Conservation (phyloP, 805 yeast species). For the Zygosaccharomyces gambellarensis region DNA sequence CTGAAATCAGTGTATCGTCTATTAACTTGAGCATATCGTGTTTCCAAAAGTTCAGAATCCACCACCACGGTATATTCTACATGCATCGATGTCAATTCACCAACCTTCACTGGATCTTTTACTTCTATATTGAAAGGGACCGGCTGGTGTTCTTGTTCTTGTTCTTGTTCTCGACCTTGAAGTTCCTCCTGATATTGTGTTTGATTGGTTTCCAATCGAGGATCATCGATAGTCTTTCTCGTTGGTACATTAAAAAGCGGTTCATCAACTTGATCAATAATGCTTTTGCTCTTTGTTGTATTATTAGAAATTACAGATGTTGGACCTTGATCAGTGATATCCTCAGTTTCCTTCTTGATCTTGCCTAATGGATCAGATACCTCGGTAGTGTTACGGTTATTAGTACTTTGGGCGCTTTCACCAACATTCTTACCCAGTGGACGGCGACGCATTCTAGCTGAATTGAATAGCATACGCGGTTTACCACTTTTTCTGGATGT, state of each 20-base stretch:
- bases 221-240: constrained; percentile 10
- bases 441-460: constrained; percentile 44
- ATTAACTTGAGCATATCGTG: constrained; percentile 54
- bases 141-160: constrained; percentile 10
- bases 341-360: constrained; percentile 27
- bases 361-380: constrained; percentile 33
- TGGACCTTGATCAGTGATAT: constrained; percentile 29
- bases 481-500: constrained; percentile 38
- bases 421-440: constrained; percentile 12
- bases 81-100: constrained; percentile 84
- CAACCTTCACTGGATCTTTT: constrained; percentile 88
- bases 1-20: constrained; percentile 89
- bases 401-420: constrained; percentile 17
- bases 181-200: not conserved
- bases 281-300: constrained; percentile 10
- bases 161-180: constrained; percentile 5
- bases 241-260: constrained; percentile 26
- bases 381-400: constrained; percentile 7
- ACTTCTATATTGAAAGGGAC: constrained; percentile 55
- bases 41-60: constrained; percentile 38
- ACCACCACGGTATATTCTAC: constrained; percentile 79
- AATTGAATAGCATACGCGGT: constrained; percentile 43
- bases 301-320: not conserved
- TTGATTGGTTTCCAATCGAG: constrained; percentile 4
- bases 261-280: constrained; percentile 22